Evolutionary conservation across 2,329 filamentous ascomycete species (phyloP), one percentile per base, ranked within the genome.

Genomic region (Ascochyta clinopodiicola): DNA sequence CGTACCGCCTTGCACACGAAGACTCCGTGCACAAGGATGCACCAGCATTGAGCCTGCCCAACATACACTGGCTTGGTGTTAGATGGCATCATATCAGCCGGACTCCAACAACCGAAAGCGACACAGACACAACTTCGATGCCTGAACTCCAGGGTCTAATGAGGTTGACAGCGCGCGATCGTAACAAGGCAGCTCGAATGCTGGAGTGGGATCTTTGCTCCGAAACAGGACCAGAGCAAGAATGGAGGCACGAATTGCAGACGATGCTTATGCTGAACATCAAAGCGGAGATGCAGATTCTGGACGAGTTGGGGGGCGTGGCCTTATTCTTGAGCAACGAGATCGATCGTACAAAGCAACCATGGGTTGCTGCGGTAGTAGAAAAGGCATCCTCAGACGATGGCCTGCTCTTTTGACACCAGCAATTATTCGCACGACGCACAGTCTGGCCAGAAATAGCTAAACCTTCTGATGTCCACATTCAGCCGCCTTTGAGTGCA

Each of bases 201-300:
- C 74, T 92, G 13, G 73, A 75, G 9, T 74, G 72, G 65, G 64
- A 81, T 73, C 12, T 73, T 0, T 64, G 68, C 6, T 63, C 64
- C 1, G 69, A 70, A 7, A 61, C 76, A 10, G 58, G 61, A 0
- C 71, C 78, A 2, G 76, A 78, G 2, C 48, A 62, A 0, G 75
- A 79, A 6, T 76, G 85, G 58, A 75, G 76, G 27, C 73, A 74
- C 2, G 88, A 92, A 64, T 63, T 94, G 15, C 90, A 92, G 66
- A 64, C 81, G 0, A 92, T 94, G 89, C 75, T 94, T 19, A 82
- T 90, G 77, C 77, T 93, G 45, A 88, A 89, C 47, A 65, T 87
- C 43, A 95, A 94, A 67, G 88, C 88, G 0, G 91, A 95, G 69
- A 90, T 94, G 45, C 89, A 95, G 66, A 82, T 86, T 17, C 74